These are phyloP conservation scores for Tinospora cordifolia DNA, from an alignment of 164 flowering plant species.

Conservation along the genomic window DNA sequence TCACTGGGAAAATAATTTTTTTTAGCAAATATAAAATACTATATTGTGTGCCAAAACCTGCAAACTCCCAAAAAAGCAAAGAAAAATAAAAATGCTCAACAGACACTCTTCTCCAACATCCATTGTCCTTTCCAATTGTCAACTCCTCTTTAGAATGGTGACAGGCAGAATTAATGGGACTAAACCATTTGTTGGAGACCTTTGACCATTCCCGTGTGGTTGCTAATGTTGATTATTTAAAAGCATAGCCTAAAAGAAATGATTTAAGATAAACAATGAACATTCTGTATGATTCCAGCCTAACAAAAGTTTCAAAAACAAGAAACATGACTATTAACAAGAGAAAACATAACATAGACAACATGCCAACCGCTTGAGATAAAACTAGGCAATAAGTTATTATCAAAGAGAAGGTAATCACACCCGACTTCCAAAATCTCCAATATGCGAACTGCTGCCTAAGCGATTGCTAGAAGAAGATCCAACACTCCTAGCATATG, in stretches of 20 bases:
- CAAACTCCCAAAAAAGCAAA: no score
- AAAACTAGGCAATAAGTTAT: not conserved
- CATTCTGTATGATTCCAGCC: not conserved
- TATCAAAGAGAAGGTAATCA: conserved; percentile 9
- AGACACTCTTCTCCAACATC: not conserved
- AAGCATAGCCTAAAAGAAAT: not conserved
- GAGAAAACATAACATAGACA: not conserved
- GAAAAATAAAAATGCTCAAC: not conserved
- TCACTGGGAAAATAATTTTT: not conserved
- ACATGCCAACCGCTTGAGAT: not conserved
- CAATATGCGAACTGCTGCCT: conserved; percentile 26
- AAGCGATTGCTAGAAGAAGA: conserved; percentile 44
- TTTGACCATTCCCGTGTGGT: not conserved
- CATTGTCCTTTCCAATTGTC: no score
- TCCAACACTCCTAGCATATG: conserved; percentile 24
- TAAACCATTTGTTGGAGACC: no score
- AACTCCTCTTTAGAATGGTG: no score
- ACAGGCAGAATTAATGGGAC: no score
- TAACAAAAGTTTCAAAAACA: not conserved
- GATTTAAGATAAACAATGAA: not conserved
- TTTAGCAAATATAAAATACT: not conserved
- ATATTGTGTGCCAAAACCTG: not conserved
- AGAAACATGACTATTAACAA: not conserved
- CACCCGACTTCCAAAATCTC: conserved; percentile 47
- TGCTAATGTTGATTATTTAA: not conserved